Evolutionary conservation across 2,329 filamentous ascomycete species (phyloP), one percentile per base, ranked within the genome.

Genomic region (Colletotrichum caudatum): DNA sequence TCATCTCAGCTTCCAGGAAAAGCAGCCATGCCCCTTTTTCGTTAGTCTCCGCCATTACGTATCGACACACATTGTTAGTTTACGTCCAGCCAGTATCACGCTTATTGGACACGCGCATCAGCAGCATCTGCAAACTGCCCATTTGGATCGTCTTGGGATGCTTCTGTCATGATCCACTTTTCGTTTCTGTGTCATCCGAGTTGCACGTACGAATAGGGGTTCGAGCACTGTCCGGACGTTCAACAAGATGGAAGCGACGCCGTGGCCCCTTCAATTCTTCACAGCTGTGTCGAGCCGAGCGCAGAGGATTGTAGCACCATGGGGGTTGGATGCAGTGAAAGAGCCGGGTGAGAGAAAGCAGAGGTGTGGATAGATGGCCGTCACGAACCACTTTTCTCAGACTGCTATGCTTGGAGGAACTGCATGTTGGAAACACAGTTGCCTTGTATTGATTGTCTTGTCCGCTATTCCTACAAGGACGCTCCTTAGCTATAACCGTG

Each of bases 61-160:
- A 71, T 67, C 61, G 46, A 33, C 35, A 54, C 35, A 23, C 20
- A 29, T 4, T 29, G 29, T 20, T 35, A 35, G 9, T 5, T 23
- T 2, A 1, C 39, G 39, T 16, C 3, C 39, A 41, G 11, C 3
- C 39, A 41, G 11, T 39, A 48, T 59, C 58, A 48, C 69, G 37
- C 69, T 59, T 69, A 59, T 69, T 51, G 29, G 46, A 54, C 59
- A 48, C 51, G 53, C 26, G 44, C 35, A 64, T 64, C n/a, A 8
- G 20, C 39, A 37, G 41, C 23, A 41, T 41, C 64, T 68, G 63
- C 64, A 70, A 48, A 16, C 53, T 53, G 69, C 64, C 44, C 59
- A 60, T 71, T 71, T 33, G 53, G 59, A 71, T 71, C 59, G 65
- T 48, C 65, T 58, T 29, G 23, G 20, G 23, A 33, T 59, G 58